These are phyloP conservation scores for Epichloe sibirici DNA, from an alignment of 2,329 filamentous ascomycete species.

Conservation along the genomic window DNA sequence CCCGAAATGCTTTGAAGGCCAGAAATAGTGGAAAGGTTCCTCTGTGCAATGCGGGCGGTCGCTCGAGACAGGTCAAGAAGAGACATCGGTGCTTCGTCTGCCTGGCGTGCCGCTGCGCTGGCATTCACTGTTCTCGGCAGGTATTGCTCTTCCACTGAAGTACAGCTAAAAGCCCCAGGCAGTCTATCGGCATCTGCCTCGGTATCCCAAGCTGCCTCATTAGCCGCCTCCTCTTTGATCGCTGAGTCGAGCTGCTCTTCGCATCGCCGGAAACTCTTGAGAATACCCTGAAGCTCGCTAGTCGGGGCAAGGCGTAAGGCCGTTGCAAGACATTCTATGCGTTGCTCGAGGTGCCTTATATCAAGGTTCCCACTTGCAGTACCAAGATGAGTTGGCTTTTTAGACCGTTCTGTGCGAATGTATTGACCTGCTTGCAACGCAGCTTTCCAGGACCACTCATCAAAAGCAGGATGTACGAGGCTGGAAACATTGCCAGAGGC, in stretches of 20 bases:
- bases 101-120: conserved; percentile 22
- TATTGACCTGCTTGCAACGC: conserved; percentile 70
- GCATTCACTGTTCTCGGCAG: conserved; percentile 22
- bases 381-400: conserved; percentile 46
- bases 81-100: conserved; percentile 50
- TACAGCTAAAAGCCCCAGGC: conserved; percentile 39
- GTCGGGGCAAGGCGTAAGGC: conserved; percentile 63
- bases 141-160: conserved; percentile 13
- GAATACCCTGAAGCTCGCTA: conserved; percentile 57
- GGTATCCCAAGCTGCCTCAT: conserved; percentile 60
- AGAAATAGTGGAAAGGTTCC: conserved; percentile 44
- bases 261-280: conserved; percentile 63
- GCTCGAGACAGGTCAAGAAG: conserved; percentile 52
- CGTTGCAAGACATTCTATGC: conserved; percentile 67
- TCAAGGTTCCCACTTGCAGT: conserved; percentile 46
- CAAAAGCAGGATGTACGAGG: conserved; percentile 19
- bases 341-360: conserved; percentile 64
- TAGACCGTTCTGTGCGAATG: conserved; percentile 40
- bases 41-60: conserved; percentile 45
- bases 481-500: conserved; percentile 4
- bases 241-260: conserved; percentile 64
- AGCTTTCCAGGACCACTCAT: conserved; percentile 68
- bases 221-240: conserved; percentile 52
- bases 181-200: conserved; percentile 46
- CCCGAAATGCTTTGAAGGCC: conserved; percentile 29